Evolutionary conservation across 768 basidiomycete genomes (phyloP).

Genomic region (Amanita polypyramis): DNA sequence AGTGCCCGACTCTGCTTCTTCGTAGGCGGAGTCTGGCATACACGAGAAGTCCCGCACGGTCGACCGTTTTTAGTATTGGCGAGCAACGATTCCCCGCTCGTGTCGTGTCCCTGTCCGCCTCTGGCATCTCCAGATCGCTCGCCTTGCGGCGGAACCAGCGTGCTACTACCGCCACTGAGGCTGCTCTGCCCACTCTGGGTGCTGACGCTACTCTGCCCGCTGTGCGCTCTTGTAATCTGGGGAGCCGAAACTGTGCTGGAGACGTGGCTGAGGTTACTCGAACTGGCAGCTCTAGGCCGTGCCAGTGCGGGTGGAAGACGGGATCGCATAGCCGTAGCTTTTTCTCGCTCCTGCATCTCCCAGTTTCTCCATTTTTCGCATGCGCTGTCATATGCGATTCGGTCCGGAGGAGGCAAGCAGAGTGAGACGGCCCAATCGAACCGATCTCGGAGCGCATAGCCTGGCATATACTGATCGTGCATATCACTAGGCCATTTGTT

Average conservation of each 20-base stretch:
- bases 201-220: background rate
- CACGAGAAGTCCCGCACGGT: conserved; percentile 7
- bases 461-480: conserved; percentile 45
- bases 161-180: background rate
- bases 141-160: background rate
- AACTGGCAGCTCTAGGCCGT: background rate
- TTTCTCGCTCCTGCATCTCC: conserved; percentile 22
- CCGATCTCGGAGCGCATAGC: conserved; percentile 32
- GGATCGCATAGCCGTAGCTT: background rate
- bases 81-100: background rate
- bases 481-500: conserved; percentile 40
- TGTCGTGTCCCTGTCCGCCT: background rate
- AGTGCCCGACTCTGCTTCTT: conserved; percentile 41
- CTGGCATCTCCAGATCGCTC: too few species aligned
- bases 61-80: conserved; percentile 2
- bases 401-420: conserved; percentile 33
- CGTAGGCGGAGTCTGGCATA: conserved; percentile 17
- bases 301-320: background rate
- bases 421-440: conserved; percentile 38
- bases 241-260: background rate
- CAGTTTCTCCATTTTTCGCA: conserved; percentile 49
- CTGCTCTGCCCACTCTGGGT: background rate
- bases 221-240: background rate
- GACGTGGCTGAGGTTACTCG: background rate
- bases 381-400: conserved; percentile 44